A percentile compares a stretch with the other conserved stretches of the same genome.
Conservation (phyloP, 148 eudicot genomes). For the Chenopodium berlandieri region DNA sequence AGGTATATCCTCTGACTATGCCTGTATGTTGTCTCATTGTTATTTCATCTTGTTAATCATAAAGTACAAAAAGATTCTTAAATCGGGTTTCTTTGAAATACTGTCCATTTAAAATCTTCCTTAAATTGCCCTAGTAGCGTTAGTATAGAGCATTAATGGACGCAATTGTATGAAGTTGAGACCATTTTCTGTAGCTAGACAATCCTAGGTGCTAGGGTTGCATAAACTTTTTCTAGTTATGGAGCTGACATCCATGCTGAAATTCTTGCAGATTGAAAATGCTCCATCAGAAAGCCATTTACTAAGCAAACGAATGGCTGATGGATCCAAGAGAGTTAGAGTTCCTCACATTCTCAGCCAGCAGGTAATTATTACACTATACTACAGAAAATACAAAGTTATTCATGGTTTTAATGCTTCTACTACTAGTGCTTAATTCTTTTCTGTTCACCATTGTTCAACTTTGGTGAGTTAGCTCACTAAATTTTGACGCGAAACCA, state of each 20-base stretch:
- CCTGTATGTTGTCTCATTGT: neutral
- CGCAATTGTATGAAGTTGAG: no score
- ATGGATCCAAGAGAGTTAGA: conserved; percentile 83
- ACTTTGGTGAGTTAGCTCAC: neutral
- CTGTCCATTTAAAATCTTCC: neutral
- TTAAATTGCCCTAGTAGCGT: neutral
- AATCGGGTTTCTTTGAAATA: neutral
- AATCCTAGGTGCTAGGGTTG: no score
- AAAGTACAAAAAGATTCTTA: neutral
- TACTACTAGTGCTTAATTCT: neutral
- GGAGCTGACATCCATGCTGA: neutral
- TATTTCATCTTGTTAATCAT: neutral
- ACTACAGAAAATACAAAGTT: neutral
- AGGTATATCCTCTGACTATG: conserved; percentile 38
- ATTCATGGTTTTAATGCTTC: neutral
- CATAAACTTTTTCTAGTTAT: no score
- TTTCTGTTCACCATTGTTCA: neutral
- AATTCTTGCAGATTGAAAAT: conserved; percentile 48
- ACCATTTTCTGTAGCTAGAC: no score
- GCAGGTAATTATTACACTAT: conserved; percentile 41
- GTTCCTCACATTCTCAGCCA: conserved; percentile 55
- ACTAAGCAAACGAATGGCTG: conserved; percentile 64
- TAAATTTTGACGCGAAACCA: neutral
- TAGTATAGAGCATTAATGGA: neutral
- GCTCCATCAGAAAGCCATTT: conserved; percentile 40